These are phyloP conservation scores for Curvularia sp. DNA, from an alignment of 2,329 filamentous ascomycete species.

Conservation along the genomic window DNA sequence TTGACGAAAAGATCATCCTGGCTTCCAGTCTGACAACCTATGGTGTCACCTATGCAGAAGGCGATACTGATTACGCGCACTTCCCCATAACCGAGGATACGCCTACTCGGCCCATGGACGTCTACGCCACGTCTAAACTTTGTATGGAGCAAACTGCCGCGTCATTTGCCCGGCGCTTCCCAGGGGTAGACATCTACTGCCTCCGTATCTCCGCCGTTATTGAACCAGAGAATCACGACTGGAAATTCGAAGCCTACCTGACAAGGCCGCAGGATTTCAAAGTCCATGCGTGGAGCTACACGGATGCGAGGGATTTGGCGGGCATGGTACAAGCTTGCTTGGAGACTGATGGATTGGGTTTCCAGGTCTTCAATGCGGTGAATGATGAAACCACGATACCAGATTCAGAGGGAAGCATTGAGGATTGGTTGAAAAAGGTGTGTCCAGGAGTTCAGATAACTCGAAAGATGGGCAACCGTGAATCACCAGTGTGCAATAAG, in stretches of 20 bases:
- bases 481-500: conserved; percentile 65
- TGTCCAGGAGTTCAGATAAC: conserved; percentile 59
- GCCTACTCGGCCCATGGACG: conserved; percentile 65
- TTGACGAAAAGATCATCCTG: conserved; percentile 55
- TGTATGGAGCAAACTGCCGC: conserved; percentile 63
- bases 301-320: conserved; percentile 66
- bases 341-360: conserved; percentile 63
- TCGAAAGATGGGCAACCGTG: conserved; percentile 60
- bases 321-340: conserved; percentile 64
- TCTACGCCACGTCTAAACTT: conserved; percentile 66
- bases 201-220: conserved; percentile 66
- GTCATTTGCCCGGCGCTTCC: conserved; percentile 62
- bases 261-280: conserved; percentile 58
- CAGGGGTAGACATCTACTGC: conserved; percentile 63
- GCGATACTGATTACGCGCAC: conserved; percentile 60
- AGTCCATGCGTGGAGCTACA: conserved; percentile 67
- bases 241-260: conserved; percentile 58
- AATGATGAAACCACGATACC: conserved; percentile 63
- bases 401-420: conserved; percentile 49
- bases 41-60: conserved; percentile 64
- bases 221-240: conserved; percentile 62
- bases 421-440: conserved; percentile 57
- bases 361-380: conserved; percentile 68
- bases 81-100: conserved; percentile 66
- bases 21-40: conserved; percentile 66